A percentile compares a stretch with the other conserved stretches of the same genome.
Conservation (phyloP, 2,329 filamentous ascomycete genomes). For the Parasarocladium wereldwijsianum region DNA sequence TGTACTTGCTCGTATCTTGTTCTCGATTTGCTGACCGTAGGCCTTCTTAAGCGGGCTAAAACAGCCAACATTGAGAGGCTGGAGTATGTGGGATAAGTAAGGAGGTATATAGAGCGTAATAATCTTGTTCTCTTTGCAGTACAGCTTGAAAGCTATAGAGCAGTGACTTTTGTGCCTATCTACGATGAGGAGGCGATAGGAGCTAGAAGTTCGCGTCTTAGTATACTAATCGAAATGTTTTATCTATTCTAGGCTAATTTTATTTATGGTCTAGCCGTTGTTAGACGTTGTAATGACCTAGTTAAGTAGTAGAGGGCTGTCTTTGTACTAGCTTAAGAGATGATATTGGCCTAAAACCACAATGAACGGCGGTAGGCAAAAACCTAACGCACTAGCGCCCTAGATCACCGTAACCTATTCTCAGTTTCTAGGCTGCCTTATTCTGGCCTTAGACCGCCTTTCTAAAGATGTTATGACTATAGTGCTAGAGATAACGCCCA, state of each 20-base stretch:
- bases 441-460: too few species aligned
- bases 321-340: slow-evolving; percentile 2
- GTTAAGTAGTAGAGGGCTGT: background rate
- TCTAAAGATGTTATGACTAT: too few species aligned
- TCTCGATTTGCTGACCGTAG: slow-evolving; percentile 15
- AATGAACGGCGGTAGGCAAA: too few species aligned
- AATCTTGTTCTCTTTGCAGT: slow-evolving; percentile 1
- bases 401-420: too few species aligned
- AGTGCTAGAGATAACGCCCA: too few species aligned
- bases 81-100: slow-evolving; percentile 19
- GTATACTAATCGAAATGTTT: slow-evolving; percentile 19
- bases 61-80: slow-evolving; percentile 22
- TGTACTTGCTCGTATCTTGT: slow-evolving; percentile 13
- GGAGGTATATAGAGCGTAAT: slow-evolving; percentile 17
- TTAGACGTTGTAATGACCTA: slow-evolving; percentile 7
- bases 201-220: slow-evolving; percentile 10
- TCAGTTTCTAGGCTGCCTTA: too few species aligned
- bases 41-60: slow-evolving; percentile 19
- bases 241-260: slow-evolving; percentile 18
- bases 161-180: background rate
- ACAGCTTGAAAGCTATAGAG: background rate
- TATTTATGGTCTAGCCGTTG: slow-evolving; percentile 20
- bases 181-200: slow-evolving; percentile 10
- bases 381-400: too few species aligned
- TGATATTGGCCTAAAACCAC: too few species aligned